Conservation (phyloP, 23 red algal species). For the Gracilaria gracilis region DNA sequence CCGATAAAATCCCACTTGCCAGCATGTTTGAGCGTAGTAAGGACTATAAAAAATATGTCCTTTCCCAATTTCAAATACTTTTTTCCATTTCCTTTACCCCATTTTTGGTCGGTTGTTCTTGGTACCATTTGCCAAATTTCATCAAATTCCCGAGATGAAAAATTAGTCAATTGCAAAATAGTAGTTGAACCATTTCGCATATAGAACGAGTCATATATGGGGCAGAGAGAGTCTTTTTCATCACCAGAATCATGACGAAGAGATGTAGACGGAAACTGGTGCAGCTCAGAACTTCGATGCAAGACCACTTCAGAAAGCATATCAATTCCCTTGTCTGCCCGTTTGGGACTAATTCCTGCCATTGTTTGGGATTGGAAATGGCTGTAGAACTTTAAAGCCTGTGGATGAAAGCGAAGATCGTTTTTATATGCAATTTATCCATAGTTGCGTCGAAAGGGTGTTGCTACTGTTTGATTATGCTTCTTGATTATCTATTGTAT, state of each 20-base stretch:
- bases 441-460: too few species aligned
- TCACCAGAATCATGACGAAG: not conserved
- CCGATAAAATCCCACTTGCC: slow-evolving; percentile 8
- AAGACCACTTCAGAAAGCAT: not conserved
- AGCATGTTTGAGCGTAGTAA: slow-evolving; percentile 13
- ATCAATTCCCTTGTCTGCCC: not conserved
- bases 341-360: too few species aligned
- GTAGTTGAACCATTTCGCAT: not conserved
- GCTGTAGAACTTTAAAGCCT: too few species aligned
- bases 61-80: not conserved
- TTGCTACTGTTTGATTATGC: too few species aligned
- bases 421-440: too few species aligned
- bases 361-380: too few species aligned
- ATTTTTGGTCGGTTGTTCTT: not conserved
- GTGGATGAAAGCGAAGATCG: too few species aligned
- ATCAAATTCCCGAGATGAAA: not conserved
- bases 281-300: not conserved
- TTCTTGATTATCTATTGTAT: too few species aligned
- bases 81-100: not conserved
- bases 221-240: slow-evolving; percentile 17
- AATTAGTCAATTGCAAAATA: slow-evolving; percentile 11
- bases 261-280: not conserved
- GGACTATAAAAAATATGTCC: slow-evolving; percentile 5
- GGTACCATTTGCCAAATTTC: not conserved
- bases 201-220: slow-evolving; percentile 23